Evolutionary conservation across 768 basidiomycete species (phyloP).

Genomic region (Lanmaoa rubissima): DNA sequence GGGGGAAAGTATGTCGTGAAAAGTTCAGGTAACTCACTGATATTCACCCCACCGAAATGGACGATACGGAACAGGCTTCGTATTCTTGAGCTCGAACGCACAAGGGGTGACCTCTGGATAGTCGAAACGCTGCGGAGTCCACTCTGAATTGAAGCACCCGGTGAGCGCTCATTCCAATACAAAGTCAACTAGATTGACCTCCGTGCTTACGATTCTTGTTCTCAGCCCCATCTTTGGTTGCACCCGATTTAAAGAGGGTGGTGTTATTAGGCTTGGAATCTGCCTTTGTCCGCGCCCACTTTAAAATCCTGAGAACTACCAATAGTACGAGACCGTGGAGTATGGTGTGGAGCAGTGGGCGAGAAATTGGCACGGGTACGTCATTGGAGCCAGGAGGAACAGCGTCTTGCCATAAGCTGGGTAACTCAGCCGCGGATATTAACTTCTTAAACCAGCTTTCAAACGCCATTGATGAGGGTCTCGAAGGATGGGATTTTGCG

Average conservation of each 20-base stretch:
- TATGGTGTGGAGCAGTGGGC: slow-evolving; percentile 16
- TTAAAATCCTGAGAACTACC: slow-evolving; percentile 9
- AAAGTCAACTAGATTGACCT: slow-evolving; percentile 13
- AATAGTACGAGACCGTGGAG: slow-evolving; percentile 14
- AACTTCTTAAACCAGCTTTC: slow-evolving; percentile 8
- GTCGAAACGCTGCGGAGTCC: slow-evolving; percentile 48
- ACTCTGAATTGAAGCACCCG: slow-evolving; percentile 37
- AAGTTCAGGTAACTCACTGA: slow-evolving; percentile 43
- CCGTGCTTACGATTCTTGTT: slow-evolving; percentile 25
- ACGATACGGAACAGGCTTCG: slow-evolving; percentile 59
- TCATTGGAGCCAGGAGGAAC: slow-evolving; percentile 21
- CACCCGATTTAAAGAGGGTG: not conserved
- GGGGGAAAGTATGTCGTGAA: not conserved
- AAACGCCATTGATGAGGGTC: slow-evolving; percentile 6
- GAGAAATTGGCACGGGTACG: slow-evolving; percentile 10
- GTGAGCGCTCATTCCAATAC: not conserved
- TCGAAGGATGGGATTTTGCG: not conserved
- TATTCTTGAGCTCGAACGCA: slow-evolving; percentile 36
- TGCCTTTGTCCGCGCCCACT: slow-evolving; percentile 8
- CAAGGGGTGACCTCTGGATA: slow-evolving; percentile 51
- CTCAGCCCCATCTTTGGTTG: slow-evolving; percentile 1
- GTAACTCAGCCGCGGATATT: slow-evolving; percentile 3
- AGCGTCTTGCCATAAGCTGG: not conserved
- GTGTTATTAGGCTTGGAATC: not conserved
- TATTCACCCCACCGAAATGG: slow-evolving; percentile 64